Percentiles rank a stretch among this genome's conserved stretches.
Conservation (phyloP, 441 rosid species). For the Arabidopsis hybrid region DNA sequence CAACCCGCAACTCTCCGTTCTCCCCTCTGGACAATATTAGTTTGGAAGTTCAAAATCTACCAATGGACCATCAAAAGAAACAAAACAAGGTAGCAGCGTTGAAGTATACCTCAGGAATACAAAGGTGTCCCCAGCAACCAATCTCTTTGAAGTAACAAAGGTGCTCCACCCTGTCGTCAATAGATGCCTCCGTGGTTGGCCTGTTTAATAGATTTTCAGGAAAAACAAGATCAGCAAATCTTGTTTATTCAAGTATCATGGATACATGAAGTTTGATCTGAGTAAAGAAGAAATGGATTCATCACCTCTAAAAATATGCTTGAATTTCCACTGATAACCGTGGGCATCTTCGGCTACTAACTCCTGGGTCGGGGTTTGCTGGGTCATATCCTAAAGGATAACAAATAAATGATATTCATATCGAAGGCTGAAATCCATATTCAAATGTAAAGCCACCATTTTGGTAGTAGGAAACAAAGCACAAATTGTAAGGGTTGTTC, state of each 20-base stretch:
- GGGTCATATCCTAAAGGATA: constrained; percentile 65
- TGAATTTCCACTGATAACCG: constrained; percentile 71
- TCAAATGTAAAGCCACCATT: constrained; percentile 12
- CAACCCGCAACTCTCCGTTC: constrained; percentile 64
- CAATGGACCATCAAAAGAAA: constrained; percentile 20
- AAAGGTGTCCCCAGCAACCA: constrained; percentile 72
- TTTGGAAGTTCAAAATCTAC: constrained; percentile 16
- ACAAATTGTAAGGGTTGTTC: background rate
- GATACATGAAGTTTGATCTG: background rate
- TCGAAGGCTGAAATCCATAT: constrained; percentile 25
- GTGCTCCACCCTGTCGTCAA: constrained; percentile 86
- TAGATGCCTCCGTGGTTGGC: constrained; percentile 78
- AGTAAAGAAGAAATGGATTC: constrained; percentile 7
- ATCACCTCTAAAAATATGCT: constrained; percentile 78
- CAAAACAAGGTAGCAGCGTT: constrained; percentile 16
- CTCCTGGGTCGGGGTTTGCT: constrained; percentile 71
- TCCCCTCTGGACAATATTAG: constrained; percentile 54
- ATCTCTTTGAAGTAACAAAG: constrained; percentile 70
- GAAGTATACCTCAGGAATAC: constrained; percentile 62
- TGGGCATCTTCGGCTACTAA: constrained; percentile 69
- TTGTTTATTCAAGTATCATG: background rate
- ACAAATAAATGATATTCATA: constrained; percentile 27
- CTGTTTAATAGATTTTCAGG: constrained; percentile 46
- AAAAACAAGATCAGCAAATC: constrained; percentile 15
- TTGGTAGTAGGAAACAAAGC: constrained; percentile 11